Evolutionary conservation across 1,284 basidiomycete genomes (phyloP).

Genomic region (Ustilago sp.): DNA sequence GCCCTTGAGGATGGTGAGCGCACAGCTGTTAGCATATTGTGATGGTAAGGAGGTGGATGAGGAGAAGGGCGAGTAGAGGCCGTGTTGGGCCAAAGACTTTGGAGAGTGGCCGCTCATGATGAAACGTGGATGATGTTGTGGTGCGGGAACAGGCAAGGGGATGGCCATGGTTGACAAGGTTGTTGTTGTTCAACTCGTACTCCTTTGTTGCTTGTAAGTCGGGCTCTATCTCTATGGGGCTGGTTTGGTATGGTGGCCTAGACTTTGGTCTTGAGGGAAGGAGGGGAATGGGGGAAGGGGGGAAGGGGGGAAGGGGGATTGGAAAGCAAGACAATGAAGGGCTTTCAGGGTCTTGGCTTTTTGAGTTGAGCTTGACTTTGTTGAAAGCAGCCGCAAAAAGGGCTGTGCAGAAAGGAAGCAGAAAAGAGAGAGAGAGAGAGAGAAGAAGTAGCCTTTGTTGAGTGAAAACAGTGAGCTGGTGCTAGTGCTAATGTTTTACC

Average conservation of each 20-base stretch:
- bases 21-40: slow-evolving; percentile 31
- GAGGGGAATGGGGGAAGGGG: background rate
- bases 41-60: slow-evolving; percentile 19
- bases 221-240: background rate
- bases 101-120: slow-evolving; percentile 20
- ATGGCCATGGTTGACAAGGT: slow-evolving; percentile 30
- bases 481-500: background rate
- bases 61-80: slow-evolving; percentile 24
- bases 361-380: slow-evolving; percentile 1
- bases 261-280: background rate
- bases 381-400: background rate
- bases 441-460: background rate
- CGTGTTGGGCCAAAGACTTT: slow-evolving; percentile 7
- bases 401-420: background rate
- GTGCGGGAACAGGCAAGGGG: slow-evolving; percentile 31
- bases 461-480: background rate
- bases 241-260: background rate
- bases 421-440: background rate
- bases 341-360: background rate
- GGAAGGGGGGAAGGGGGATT: background rate
- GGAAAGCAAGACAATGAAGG: background rate
- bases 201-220: background rate
- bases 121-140: slow-evolving; percentile 6
- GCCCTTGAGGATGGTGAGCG: slow-evolving; percentile 49
- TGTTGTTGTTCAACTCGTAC: background rate